These are phyloP conservation scores for Neurospora sp. DNA, from an alignment of 495 filamentous ascomycete species.

Conservation along the genomic window DNA sequence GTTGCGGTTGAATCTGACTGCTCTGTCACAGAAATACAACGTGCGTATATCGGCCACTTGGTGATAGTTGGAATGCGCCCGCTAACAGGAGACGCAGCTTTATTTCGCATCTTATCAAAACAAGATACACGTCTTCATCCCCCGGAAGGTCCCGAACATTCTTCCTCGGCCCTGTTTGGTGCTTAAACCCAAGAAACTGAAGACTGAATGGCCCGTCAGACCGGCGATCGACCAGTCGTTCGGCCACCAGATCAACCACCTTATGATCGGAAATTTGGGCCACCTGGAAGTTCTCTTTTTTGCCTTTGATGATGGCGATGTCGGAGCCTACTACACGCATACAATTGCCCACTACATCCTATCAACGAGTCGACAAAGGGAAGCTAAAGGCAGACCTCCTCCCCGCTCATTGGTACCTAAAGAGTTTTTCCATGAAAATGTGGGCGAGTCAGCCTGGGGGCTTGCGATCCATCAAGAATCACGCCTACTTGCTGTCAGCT, in stretches of 20 bases:
- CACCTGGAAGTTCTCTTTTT: conserved; percentile 67
- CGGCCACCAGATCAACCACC: conserved; percentile 67
- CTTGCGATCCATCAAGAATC: conserved; percentile 72
- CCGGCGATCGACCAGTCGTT: conserved; percentile 47
- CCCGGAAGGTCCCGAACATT: conserved; percentile 51
- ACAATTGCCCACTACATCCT: conserved; percentile 22
- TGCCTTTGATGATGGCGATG: conserved; percentile 81
- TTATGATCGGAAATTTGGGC: conserved; percentile 72
- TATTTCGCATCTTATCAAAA: conserved; percentile 68
- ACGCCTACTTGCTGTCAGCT: conserved; percentile 68
- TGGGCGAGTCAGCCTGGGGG: conserved; percentile 77
- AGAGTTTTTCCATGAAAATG: conserved; percentile 65
- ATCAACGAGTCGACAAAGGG: neutral
- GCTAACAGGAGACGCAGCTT: conserved; percentile 28
- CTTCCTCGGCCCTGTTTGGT: conserved; percentile 51
- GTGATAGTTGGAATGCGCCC: neutral
- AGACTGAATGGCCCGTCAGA: conserved; percentile 20
- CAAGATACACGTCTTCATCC: conserved; percentile 65
- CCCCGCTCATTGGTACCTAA: conserved; percentile 6
- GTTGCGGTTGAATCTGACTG: conserved; percentile 38
- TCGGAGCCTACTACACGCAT: conserved; percentile 65
- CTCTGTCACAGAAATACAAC: conserved; percentile 39
- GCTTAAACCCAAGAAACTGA: conserved; percentile 50
- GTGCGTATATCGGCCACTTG: conserved; percentile 9
- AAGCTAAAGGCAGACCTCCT: neutral